These are phyloP conservation scores for Saturnispora kantuleensis DNA, from an alignment of 805 yeast species.

Conservation along the genomic window DNA sequence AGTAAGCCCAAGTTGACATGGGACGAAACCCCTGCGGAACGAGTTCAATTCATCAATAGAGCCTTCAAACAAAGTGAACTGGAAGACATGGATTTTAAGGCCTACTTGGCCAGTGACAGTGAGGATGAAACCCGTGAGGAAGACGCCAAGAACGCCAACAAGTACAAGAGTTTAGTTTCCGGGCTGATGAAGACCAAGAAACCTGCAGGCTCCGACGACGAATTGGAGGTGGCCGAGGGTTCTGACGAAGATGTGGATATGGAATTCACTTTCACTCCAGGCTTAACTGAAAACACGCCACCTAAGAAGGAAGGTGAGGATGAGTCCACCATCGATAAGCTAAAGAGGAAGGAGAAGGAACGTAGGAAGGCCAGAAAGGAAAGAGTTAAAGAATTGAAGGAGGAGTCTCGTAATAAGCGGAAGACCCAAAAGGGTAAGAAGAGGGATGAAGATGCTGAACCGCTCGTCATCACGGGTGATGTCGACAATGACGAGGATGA, in stretches of 20 bases:
- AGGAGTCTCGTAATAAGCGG: slow-evolving; percentile 38
- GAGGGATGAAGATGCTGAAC: slow-evolving; percentile 39
- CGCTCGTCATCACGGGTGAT: slow-evolving; percentile 66
- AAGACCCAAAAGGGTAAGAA: slow-evolving; percentile 21
- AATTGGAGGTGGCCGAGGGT: slow-evolving; percentile 15
- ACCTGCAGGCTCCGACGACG: slow-evolving; percentile 6
- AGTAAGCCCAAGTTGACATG: slow-evolving; percentile 94
- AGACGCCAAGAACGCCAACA: neutral
- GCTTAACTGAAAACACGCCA: slow-evolving; percentile 39
- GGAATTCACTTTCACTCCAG: slow-evolving; percentile 95
- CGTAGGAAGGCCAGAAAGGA: slow-evolving; percentile 81
- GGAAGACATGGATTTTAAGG: slow-evolving; percentile 84
- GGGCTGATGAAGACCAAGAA: neutral
- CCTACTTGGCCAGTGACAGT: slow-evolving; percentile 77
- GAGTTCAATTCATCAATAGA: slow-evolving; percentile 63
- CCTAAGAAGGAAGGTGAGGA: slow-evolving; percentile 31
- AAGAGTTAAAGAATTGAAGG: slow-evolving; percentile 52
- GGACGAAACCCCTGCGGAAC: slow-evolving; percentile 96
- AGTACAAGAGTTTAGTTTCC: slow-evolving; percentile 2
- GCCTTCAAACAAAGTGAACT: slow-evolving; percentile 83
- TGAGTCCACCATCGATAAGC: slow-evolving; percentile 58
- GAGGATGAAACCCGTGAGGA: slow-evolving; percentile 43
- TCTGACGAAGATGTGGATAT: slow-evolving; percentile 64
- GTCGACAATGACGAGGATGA: slow-evolving; percentile 49
- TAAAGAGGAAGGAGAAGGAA: slow-evolving; percentile 85